Conservation (phyloP, 2,329 filamentous ascomycete species). For the Laburnicola sp. region DNA sequence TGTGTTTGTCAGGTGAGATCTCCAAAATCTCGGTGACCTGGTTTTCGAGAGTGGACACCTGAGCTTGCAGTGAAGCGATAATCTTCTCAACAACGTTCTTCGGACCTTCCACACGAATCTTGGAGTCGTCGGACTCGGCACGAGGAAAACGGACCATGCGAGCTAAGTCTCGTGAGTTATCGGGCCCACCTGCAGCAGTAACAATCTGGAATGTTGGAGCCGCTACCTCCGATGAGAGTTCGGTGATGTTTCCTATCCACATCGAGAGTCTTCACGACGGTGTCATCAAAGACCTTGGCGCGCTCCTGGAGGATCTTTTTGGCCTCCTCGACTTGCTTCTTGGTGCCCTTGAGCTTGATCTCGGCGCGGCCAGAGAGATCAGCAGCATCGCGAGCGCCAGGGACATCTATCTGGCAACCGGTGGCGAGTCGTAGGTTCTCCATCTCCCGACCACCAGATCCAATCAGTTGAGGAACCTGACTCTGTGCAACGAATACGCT, state of each 20-base stretch:
- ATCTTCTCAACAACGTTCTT: conserved; percentile 87
- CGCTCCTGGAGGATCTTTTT: conserved; percentile 89
- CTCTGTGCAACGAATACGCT: conserved; percentile 85
- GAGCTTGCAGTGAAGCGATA: conserved; percentile 74
- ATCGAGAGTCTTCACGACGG: conserved; percentile 79
- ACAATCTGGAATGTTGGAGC: conserved; percentile 87
- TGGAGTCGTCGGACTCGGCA: conserved; percentile 77
- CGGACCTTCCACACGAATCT: conserved; percentile 86
- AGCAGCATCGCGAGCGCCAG: conserved; percentile 71
- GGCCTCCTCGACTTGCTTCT: conserved; percentile 85
- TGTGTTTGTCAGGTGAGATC: conserved; percentile 86
- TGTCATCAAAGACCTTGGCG: conserved; percentile 84
- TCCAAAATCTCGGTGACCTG: conserved; percentile 79
- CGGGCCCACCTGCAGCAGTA: conserved; percentile 82
- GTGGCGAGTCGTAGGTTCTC: conserved; percentile 84
- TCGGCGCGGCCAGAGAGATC: conserved; percentile 72
- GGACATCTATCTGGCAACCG: conserved; percentile 89
- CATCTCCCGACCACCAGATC: conserved; percentile 85
- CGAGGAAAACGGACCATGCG: conserved; percentile 95
- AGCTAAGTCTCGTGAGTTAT: conserved; percentile 79
- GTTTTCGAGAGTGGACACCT: conserved; percentile 81
- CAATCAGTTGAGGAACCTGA: conserved; percentile 92
- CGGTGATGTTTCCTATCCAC: conserved; percentile 95
- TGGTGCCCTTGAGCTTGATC: conserved; percentile 89
- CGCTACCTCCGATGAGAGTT: conserved; percentile 83